Evolutionary conservation across 345 rosid species (phyloP).

Genomic region (Hibiscus tridactylites): DNA sequence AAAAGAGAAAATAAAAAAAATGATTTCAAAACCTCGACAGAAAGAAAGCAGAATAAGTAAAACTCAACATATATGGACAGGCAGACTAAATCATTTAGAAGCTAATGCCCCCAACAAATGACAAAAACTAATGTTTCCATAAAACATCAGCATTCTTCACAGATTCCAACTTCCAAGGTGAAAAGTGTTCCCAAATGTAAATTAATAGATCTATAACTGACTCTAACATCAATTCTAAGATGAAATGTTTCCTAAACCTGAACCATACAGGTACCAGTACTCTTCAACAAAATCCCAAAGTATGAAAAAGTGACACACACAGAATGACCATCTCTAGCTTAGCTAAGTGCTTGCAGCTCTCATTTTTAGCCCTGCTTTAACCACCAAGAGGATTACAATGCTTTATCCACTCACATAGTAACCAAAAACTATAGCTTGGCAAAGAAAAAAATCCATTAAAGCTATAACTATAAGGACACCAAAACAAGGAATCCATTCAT

Average conservation of each 20-base stretch:
- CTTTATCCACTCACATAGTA: not conserved
- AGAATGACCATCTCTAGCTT: not conserved
- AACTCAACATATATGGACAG: not conserved
- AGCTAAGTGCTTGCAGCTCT: not conserved
- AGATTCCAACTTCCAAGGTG: too few relatives aligned
- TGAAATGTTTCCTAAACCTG: not conserved
- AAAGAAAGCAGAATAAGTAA: not conserved
- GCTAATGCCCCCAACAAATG: not conserved
- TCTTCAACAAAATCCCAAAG: not conserved
- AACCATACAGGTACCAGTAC: not conserved
- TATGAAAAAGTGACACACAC: not conserved
- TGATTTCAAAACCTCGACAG: not conserved
- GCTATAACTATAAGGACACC: not conserved
- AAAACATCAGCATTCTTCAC: too few relatives aligned
- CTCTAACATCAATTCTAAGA: not conserved
- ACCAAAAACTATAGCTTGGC: not conserved
- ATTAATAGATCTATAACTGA: too few relatives aligned
- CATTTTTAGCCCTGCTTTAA: not conserved
- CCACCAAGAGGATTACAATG: not conserved
- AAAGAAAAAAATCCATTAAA: not conserved
- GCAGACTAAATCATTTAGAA: not conserved
- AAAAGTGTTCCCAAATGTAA: too few relatives aligned
- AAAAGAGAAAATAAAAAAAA: not conserved
- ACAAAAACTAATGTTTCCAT: too few relatives aligned
- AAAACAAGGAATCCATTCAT: slow-evolving; percentile 5